These are phyloP conservation scores for Clitocybe nebularis DNA, from an alignment of 1,284 basidiomycete genomes.

Conservation along the genomic window DNA sequence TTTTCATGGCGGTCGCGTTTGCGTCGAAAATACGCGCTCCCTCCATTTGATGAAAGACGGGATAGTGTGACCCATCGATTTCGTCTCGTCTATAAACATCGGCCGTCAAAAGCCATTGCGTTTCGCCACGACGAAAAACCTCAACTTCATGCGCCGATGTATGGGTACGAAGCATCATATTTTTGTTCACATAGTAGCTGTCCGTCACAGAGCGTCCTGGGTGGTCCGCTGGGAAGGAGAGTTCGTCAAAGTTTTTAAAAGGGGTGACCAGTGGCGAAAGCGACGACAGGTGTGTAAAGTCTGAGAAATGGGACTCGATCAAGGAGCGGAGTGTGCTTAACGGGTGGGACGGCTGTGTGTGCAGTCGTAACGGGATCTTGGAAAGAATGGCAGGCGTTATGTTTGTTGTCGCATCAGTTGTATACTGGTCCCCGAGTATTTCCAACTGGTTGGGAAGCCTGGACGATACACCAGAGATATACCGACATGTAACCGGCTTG, in stretches of 20 bases:
- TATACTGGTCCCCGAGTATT: conserved; percentile 60
- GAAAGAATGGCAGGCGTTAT: conserved; percentile 81
- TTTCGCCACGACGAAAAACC: conserved; percentile 73
- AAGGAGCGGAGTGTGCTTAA: conserved; percentile 80
- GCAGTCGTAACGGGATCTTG: conserved; percentile 70
- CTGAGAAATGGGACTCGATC: conserved; percentile 81
- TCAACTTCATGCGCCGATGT: conserved; percentile 98
- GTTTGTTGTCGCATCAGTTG: conserved; percentile 80
- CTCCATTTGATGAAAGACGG: conserved; percentile 99
- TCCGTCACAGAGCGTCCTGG: conserved; percentile 89
- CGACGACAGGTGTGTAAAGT: conserved; percentile 66
- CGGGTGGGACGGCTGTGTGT: conserved; percentile 79
- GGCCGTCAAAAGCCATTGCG: conserved; percentile 90
- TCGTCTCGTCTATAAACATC: conserved; percentile 99
- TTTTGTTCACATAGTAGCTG: conserved; percentile 93
- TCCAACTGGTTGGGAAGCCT: conserved; percentile 25
- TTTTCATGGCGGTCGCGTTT: conserved; percentile 47
- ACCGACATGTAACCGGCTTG: conserved; percentile 7
- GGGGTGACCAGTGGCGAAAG: conserved; percentile 89
- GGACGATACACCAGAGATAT: conserved; percentile 12
- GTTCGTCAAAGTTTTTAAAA: conserved; percentile 93
- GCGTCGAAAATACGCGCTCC: conserved; percentile 81
- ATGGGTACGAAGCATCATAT: conserved; percentile 93
- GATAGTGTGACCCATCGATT: conserved; percentile 96
- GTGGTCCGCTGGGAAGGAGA: conserved; percentile 92